These are phyloP conservation scores for Trichoderma harzianum DNA, from an alignment of 2,329 filamentous ascomycete species.

Conservation along the genomic window DNA sequence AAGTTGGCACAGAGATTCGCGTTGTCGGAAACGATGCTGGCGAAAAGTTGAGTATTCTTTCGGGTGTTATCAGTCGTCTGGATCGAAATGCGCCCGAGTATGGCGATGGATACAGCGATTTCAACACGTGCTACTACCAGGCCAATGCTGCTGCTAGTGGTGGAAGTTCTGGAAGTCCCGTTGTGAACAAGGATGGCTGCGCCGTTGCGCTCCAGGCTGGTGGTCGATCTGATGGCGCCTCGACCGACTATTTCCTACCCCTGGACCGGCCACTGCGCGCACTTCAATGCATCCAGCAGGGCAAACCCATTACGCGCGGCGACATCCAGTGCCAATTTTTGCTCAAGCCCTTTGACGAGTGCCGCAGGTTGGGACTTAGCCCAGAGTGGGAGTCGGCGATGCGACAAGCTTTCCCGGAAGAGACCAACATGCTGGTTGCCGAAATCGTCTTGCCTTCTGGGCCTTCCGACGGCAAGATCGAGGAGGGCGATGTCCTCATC, in stretches of 20 bases:
- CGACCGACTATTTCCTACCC: slow-evolving; percentile 96
- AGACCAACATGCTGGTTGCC: slow-evolving; percentile 94
- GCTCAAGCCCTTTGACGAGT: slow-evolving; percentile 96
- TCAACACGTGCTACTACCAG: slow-evolving; percentile 95
- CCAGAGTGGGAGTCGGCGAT: slow-evolving; percentile 83
- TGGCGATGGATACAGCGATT: slow-evolving; percentile 96
- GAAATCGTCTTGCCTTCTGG: slow-evolving; percentile 92
- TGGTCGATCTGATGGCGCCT: slow-evolving; percentile 87
- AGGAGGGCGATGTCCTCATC: slow-evolving; percentile 90
- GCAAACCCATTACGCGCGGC: slow-evolving; percentile 74
- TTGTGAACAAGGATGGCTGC: slow-evolving; percentile 90
- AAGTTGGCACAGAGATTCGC: slow-evolving; percentile 87
- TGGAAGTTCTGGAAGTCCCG: slow-evolving; percentile 95
- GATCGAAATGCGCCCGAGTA: slow-evolving; percentile 98
- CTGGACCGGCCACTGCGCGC: slow-evolving; percentile 87
- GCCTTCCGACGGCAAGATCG: slow-evolving; percentile 79
- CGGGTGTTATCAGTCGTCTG: slow-evolving; percentile 91
- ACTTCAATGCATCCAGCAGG: slow-evolving; percentile 77
- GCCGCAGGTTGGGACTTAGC: slow-evolving; percentile 79
- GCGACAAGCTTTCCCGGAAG: slow-evolving; percentile 79
- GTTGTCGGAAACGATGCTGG: slow-evolving; percentile 98
- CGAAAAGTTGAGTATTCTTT: slow-evolving; percentile 96
- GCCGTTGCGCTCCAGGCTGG: slow-evolving; percentile 93
- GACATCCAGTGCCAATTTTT: slow-evolving; percentile 99
- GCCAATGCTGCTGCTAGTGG: slow-evolving; percentile 95